Evolutionary conservation across 2,329 filamentous ascomycete species (phyloP).

Genomic region (Calonectria montana): DNA sequence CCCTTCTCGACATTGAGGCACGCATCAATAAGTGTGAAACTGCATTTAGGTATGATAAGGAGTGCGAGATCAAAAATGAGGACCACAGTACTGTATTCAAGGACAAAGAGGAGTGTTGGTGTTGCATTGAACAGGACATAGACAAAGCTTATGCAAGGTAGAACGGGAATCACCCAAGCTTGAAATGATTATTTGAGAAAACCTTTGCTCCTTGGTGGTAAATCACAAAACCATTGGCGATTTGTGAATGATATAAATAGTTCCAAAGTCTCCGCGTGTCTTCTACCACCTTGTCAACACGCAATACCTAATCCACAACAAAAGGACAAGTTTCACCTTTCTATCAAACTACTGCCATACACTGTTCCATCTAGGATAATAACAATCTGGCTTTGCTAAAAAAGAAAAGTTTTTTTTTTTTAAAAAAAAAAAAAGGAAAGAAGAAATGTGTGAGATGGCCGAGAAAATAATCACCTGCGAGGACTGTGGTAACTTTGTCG

Average conservation of each 20-base stretch:
- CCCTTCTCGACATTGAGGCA: not conserved
- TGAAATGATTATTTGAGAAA: not conserved
- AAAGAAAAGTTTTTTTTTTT: too few relatives aligned
- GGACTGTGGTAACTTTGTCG: not conserved
- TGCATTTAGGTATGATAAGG: not conserved
- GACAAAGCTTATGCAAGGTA: not conserved
- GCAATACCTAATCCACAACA: not conserved
- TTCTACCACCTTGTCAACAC: not conserved
- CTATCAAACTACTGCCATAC: not conserved
- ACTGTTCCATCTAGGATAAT: not conserved
- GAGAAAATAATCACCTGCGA: not conserved
- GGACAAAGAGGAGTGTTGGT: not conserved
- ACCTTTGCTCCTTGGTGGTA: too few relatives aligned
- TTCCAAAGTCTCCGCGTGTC: not conserved
- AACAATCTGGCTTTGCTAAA: not conserved
- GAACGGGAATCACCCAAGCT: too few relatives aligned
- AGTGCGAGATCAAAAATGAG: not conserved
- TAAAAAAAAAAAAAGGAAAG: too few relatives aligned
- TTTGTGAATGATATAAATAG: not conserved
- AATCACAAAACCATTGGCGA: not conserved
- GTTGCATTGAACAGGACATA: not conserved
- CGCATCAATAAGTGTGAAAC: not conserved
- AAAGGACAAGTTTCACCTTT: not conserved
- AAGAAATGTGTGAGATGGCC: not conserved
- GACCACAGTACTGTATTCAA: not conserved